phyloP scores from a whole-genome alignment of 2,329 filamentous ascomycete species.

The Fusarium mangiferae region DNA sequence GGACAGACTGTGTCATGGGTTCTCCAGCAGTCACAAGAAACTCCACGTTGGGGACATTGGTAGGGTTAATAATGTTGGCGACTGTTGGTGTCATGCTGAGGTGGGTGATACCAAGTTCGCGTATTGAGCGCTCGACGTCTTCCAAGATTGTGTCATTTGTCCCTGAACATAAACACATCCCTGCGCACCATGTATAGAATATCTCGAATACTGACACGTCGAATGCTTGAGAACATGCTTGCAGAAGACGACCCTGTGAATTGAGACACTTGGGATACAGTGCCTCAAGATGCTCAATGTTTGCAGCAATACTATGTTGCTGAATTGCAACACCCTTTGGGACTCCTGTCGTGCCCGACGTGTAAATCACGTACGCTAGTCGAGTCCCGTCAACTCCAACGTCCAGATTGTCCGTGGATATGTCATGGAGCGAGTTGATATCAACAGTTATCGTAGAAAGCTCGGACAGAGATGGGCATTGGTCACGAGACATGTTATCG shows the following conservation, averaged over 20 bases:
- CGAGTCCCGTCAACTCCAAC: slow-evolving; percentile 56
- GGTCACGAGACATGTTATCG: slow-evolving; percentile 45
- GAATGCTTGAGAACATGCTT: slow-evolving; percentile 86
- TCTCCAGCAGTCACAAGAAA: slow-evolving; percentile 87
- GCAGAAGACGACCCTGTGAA: slow-evolving; percentile 70
- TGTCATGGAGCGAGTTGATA: slow-evolving; percentile 37
- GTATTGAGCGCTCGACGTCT: slow-evolving; percentile 76
- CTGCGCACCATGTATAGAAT: slow-evolving; percentile 82
- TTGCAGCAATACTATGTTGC: slow-evolving; percentile 79
- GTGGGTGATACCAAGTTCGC: slow-evolving; percentile 74
- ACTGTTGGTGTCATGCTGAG: slow-evolving; percentile 88
- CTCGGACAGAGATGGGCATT: slow-evolving; percentile 17
- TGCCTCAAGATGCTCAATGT: slow-evolving; percentile 72
- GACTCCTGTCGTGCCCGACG: slow-evolving; percentile 81
- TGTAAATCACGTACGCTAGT: slow-evolving; percentile 83
- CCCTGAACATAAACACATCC: slow-evolving; percentile 81
- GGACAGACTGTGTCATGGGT: slow-evolving; percentile 77
- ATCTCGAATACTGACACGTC: slow-evolving; percentile 93
- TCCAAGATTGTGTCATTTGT: slow-evolving; percentile 78
- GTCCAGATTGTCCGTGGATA: slow-evolving; percentile 51
- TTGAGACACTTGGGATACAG: slow-evolving; percentile 68
- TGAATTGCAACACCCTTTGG: slow-evolving; percentile 86
- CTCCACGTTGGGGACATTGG: slow-evolving; percentile 74
- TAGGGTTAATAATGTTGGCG: slow-evolving; percentile 76
- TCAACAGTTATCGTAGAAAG: slow-evolving; percentile 51